A percentile compares a stretch with the other conserved stretches of the same genome.
Evolutionary conservation across 768 basidiomycete genomes (phyloP).

Genomic region (Hericium erinaceus): DNA sequence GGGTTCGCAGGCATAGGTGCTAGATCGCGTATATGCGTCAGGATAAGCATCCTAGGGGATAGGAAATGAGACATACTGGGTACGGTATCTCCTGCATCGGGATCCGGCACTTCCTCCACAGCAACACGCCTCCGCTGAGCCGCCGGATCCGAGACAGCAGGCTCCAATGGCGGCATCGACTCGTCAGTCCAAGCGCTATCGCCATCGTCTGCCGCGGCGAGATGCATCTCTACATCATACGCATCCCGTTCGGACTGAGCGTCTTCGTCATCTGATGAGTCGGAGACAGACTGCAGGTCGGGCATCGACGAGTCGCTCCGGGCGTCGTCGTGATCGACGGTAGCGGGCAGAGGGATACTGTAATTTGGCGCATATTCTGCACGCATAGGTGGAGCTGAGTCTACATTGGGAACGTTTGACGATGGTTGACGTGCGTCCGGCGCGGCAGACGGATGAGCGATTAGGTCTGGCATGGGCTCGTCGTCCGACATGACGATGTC

Average conservation of each 20-base stretch:
- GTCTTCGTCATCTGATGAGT: neutral
- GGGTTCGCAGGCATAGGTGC: neutral
- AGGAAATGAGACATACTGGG: neutral
- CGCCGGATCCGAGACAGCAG: neutral
- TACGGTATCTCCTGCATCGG: neutral
- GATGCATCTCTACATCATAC: constrained; percentile 12
- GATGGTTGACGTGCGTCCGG: too few species aligned
- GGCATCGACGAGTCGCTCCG: neutral
- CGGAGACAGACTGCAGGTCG: constrained; percentile 4
- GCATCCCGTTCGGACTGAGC: constrained; percentile 6
- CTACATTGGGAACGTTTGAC: too few species aligned
- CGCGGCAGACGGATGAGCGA: too few species aligned
- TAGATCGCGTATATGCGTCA: neutral
- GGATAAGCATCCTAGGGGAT: too few species aligned
- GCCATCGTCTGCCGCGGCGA: constrained; percentile 1
- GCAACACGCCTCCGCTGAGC: neutral
- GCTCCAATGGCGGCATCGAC: neutral
- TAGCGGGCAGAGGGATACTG: neutral
- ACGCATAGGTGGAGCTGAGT: neutral
- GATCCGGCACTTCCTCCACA: neutral
- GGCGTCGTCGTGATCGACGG: neutral
- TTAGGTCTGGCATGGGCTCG: too few species aligned
- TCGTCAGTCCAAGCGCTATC: neutral
- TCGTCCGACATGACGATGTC: too few species aligned
- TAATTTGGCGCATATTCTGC: neutral